Evolutionary conservation across 169 alveolate species (phyloP).

Genomic region (Babesia caballi): DNA sequence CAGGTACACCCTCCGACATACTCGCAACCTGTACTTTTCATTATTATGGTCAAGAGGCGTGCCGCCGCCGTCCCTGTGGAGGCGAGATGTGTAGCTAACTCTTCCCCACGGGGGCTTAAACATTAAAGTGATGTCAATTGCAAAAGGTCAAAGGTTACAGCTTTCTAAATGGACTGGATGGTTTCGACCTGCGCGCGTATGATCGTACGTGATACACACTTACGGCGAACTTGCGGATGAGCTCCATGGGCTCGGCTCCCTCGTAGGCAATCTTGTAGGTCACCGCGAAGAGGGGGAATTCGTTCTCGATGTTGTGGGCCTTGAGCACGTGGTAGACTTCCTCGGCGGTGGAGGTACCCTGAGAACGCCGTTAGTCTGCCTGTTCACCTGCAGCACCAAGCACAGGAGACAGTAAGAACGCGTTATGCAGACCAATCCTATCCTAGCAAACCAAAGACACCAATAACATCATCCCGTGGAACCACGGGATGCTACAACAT

Average conservation of each 20-base stretch:
- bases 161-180: not conserved
- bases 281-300: constrained; percentile 55
- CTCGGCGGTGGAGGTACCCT: constrained; percentile 55
- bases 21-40: no score
- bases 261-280: constrained; percentile 56
- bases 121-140: no score
- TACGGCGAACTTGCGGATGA: constrained; percentile 37
- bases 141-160: no score
- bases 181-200: not conserved
- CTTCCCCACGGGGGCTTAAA: no score
- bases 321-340: constrained; percentile 48
- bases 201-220: not conserved
- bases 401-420: not conserved
- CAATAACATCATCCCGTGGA: no score
- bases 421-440: not conserved
- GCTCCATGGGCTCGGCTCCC: constrained; percentile 39
- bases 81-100: no score
- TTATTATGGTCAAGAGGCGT: no score
- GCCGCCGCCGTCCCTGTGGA: no score
- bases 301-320: constrained; percentile 18
- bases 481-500: no score
- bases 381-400: no score
- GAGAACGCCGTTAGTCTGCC: no score
- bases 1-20: no score
- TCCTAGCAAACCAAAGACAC: not conserved